Percentiles rank a stretch among this genome's conserved stretches.
Conservation (phyloP, 176 grass and related monocot genomes). For the Zea luxurians region DNA sequence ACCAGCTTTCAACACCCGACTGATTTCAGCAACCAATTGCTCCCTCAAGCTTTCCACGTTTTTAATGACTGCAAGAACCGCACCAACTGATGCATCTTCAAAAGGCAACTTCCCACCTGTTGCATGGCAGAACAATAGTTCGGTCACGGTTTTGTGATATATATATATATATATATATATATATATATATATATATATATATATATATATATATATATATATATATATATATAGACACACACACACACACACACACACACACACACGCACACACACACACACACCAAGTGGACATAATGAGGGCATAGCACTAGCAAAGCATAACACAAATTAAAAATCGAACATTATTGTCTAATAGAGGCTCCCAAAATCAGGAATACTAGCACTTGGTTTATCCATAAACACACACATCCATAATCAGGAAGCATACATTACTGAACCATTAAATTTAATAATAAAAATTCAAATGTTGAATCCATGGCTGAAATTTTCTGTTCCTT, state of each 20-base stretch:
- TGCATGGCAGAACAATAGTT: slow-evolving; percentile 1
- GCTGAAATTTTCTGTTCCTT: neutral
- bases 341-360: neutral
- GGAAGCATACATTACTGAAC: neutral
- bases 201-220: too few species aligned
- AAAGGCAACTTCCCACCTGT: slow-evolving; percentile 66
- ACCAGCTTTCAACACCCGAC: slow-evolving; percentile 70
- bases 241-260: too few species aligned
- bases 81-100: slow-evolving; percentile 57
- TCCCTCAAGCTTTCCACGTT: slow-evolving; percentile 55
- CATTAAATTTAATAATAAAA: neutral
- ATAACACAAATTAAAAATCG: neutral
- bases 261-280: too few species aligned
- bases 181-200: too few species aligned
- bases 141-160: neutral
- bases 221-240: too few species aligned
- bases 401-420: neutral
- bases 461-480: neutral
- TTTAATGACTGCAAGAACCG: slow-evolving; percentile 54
- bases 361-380: neutral
- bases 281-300: neutral
- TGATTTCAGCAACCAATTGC: slow-evolving; percentile 60
- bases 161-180: neutral
- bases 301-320: neutral
- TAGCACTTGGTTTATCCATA: neutral